Evolutionary conservation across 371 early-diverging fungal species (phyloP), one percentile per base, ranked within the genome.

Genomic region (Haplosporangium sp.): DNA sequence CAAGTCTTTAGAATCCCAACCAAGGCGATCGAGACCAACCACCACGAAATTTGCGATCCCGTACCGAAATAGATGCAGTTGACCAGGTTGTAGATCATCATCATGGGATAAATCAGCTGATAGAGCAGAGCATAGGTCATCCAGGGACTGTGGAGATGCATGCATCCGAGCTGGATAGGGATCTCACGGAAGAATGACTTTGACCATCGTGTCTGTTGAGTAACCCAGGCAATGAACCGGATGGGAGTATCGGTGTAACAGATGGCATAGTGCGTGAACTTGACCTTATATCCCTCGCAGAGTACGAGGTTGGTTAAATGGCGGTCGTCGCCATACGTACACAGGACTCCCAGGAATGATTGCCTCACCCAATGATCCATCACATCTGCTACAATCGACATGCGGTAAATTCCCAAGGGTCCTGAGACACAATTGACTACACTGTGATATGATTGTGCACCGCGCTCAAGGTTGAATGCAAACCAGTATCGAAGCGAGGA

Each of bases 141-240:
- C 90, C 90, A 91, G 40, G 87, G 88, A 36, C 85, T 85, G 51
- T 91, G 91, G 40, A 87, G 83, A 43, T 87, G 87, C 43, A 88
- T 71, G 51, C 86, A 83, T 9, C 81, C 81, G 0, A 85, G 82
- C 52, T 87, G 87, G 82, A 87, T 88, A 13, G 88, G 73, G 6
- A 89, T 59, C 66, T 91, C 91, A 6, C 91, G 86, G 57, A 87
- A 91, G 60, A 91, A 91, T 40, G 91, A 90, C 60, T 90, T 91
- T 52, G 87, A 87, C 91, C 91, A 91, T 23, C 91, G 80, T n/a
- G 91, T 91, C 66, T 91, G 91, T 50, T 91, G 91, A n/a, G 86
- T 90, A 57, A 91, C 86, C 89, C 89, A 91, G 20, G 89, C 84
- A 54, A 91, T 69, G 64, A 89, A 87, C 1, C 70, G 67, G 42